Evolutionary conservation across 306 rosid species (phyloP).

Genomic region (Vachellia pachyceras): DNA sequence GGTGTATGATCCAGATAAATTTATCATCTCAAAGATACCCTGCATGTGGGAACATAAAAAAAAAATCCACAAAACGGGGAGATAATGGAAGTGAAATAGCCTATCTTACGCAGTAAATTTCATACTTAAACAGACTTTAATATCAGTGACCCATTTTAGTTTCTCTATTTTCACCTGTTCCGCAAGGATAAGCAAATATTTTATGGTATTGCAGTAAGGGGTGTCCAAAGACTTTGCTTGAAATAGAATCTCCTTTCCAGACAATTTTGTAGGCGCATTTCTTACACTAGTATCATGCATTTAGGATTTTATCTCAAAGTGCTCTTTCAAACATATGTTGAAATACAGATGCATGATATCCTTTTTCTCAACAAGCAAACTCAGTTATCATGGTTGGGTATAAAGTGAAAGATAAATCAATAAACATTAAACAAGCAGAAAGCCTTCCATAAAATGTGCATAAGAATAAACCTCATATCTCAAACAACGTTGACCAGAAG

Average conservation of each 20-base stretch:
- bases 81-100: neutral
- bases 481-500: neutral
- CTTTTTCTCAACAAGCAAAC: neutral
- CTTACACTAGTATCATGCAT: neutral
- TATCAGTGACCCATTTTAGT: neutral
- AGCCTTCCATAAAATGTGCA: conserved; percentile 5
- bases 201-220: neutral
- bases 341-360: neutral
- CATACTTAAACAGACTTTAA: neutral
- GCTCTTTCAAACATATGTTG: neutral
- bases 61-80: neutral
- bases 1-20: conserved; percentile 51
- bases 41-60: conserved; percentile 23
- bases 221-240: neutral
- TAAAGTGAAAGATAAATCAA: neutral
- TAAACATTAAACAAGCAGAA: neutral
- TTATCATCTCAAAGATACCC: conserved; percentile 65
- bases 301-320: neutral
- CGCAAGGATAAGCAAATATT: neutral
- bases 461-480: conserved; percentile 53
- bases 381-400: neutral
- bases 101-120: neutral
- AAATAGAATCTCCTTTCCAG: neutral
- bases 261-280: neutral
- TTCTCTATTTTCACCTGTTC: neutral